Base-by-base conservation (phyloP, 2,329 filamentous ascomycete genomes). In the Alternaria sp. region DNA sequence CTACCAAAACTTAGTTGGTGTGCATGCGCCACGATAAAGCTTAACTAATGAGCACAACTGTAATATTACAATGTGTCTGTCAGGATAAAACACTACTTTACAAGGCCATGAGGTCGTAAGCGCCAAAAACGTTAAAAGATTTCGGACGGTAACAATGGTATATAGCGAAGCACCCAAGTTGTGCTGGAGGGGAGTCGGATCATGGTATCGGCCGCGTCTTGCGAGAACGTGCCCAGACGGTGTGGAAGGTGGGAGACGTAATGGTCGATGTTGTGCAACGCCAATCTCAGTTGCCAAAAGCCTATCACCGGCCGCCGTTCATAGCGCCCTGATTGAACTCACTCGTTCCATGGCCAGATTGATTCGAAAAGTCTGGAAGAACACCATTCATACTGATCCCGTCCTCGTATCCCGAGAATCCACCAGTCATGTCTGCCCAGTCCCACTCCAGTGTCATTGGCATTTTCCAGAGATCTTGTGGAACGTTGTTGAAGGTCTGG, bases 401-500 rank as follows among this genome's bases (percentile, higher is more conserved):
- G 25, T 79, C 77, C 54, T 79, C 77, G 28, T 74, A 78, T 2
- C 73, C 74, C 2, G 65, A 66, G 34, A 74, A 77, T 2, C 76
- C 69, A 8, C 76, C 70, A 5, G 77, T 79, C 79, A 82, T 80
- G 52, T 85, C 83, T 3, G 82, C 87, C 89, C 89, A 92, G 67
- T 91, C 93, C 93, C 94, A 97, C 75, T 98, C 94, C 22, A 98
- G 85, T 3, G 92, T 96, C 90, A 97, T 97, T 1, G 94, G 94
- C 87, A 98, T 90, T 77, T 94, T 91, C 89, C 95, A 99, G 27
- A 98, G 80, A 79, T 98, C 95, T 71, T 94, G 93, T 5, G 95
- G 94, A 22, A 98, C 88, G 41, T 69, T 76, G 65, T 74, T 74
- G 72, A 97, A 90, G 0, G 94, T 94, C 68, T 96, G 92, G 72